phyloP scores from a whole-genome alignment of 1,139 yeast species.

The Arxiozyma slooffiae region DNA sequence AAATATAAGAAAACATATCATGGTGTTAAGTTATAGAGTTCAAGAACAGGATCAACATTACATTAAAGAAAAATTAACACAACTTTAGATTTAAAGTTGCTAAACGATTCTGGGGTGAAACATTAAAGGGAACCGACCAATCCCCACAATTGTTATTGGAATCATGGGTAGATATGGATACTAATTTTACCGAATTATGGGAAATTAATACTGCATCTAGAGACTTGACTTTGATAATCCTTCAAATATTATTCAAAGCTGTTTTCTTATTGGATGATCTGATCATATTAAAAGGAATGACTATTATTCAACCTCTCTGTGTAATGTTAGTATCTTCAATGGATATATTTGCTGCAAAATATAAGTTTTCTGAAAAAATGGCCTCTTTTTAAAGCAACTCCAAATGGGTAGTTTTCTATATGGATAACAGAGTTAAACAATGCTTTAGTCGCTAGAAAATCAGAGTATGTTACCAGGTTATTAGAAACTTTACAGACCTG shows the following conservation, averaged over 20 bases:
- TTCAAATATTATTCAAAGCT: conserved; percentile 85
- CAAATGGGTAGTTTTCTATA: conserved; percentile 77
- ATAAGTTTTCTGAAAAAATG: conserved; percentile 63
- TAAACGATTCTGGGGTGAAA: conserved; percentile 84
- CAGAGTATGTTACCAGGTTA: conserved; percentile 50
- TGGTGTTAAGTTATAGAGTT: conserved; percentile 60
- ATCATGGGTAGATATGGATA: conserved; percentile 91
- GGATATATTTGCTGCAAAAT: conserved; percentile 50
- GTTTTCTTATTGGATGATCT: conserved; percentile 89
- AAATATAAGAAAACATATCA: conserved; percentile 74
- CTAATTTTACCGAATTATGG: conserved; percentile 69
- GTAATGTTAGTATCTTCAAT: conserved; percentile 75
- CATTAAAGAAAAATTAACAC: conserved; percentile 80
- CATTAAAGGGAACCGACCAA: conserved; percentile 30
- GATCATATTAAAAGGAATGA: conserved; percentile 69
- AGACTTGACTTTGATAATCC: conserved; percentile 66
- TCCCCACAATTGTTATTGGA: conserved; percentile 41
- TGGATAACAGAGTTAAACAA: conserved; percentile 64
- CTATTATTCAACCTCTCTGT: conserved; percentile 71
- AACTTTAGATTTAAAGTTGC: conserved; percentile 87
- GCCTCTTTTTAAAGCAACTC: conserved; percentile 49
- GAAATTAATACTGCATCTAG: conserved; percentile 49
- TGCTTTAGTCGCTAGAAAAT: conserved; percentile 36
- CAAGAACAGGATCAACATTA: conserved; percentile 72
- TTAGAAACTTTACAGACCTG: conserved; percentile 82